Percentiles rank a stretch among this genome's conserved stretches.
Evolutionary conservation across 106 monocot genomes (phyloP).

Genomic region (Cymbidium sinense): DNA sequence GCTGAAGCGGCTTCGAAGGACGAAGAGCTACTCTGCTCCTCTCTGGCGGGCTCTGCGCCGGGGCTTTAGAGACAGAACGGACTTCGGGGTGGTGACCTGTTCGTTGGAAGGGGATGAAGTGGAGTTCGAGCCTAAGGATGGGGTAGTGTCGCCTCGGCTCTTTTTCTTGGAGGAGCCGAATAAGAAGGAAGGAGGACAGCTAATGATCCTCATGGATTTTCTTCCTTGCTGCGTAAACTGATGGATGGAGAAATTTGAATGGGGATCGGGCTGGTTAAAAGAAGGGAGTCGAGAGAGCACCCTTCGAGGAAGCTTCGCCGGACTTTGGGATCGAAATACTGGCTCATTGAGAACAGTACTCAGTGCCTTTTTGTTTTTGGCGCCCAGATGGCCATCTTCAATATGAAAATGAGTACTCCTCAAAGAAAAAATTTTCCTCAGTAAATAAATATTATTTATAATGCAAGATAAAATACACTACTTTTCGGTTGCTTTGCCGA

Average conservation of each 20-base stretch:
- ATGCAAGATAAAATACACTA: not conserved
- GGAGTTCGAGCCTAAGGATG: not conserved
- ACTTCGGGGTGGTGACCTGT: not conserved
- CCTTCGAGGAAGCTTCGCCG: constrained; percentile 8
- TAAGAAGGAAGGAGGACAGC: constrained; percentile 8
- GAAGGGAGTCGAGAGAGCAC: not conserved
- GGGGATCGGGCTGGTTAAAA: not conserved
- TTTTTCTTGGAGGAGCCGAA: constrained; percentile 21
- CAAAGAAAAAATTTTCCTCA: not conserved
- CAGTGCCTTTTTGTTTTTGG: not conserved
- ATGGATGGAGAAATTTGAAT: not conserved
- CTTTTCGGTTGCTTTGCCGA: not conserved
- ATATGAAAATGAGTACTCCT: not conserved
- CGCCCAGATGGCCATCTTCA: not conserved
- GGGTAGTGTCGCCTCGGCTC: not conserved
- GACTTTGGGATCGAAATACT: not conserved
- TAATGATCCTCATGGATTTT: constrained; percentile 14
- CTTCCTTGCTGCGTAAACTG: too few species aligned
- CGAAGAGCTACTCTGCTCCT: constrained; percentile 1
- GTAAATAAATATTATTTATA: too few species aligned
- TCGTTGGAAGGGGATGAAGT: not conserved
- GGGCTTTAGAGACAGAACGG: constrained; percentile 2
- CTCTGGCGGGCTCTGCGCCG: not conserved
- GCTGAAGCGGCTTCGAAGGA: not conserved
- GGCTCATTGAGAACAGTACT: not conserved